phyloP scores from a whole-genome alignment of 1,284 basidiomycete genomes.

The Kalmanozyma brasiliensis region DNA sequence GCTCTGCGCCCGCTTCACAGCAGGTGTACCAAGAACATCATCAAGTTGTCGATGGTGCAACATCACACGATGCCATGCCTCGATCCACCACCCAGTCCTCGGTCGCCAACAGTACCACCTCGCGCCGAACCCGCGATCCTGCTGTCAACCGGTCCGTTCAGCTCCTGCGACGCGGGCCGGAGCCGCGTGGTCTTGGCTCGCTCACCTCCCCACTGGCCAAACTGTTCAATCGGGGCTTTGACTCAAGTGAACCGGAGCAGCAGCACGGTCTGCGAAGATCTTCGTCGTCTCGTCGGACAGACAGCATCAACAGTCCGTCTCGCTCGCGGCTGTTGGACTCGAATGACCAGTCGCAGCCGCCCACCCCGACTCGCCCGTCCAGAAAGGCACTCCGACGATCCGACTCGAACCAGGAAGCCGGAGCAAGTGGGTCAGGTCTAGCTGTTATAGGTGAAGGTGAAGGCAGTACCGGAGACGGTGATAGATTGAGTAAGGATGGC shows the following conservation, averaged over 20 bases:
- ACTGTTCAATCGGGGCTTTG: constrained; percentile 32
- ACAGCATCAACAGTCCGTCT: constrained; percentile 1
- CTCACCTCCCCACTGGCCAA: constrained; percentile 42
- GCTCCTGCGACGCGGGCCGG: constrained; percentile 21
- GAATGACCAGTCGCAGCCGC: constrained; percentile 1
- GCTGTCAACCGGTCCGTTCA: constrained; percentile 14
- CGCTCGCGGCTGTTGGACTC: constrained; percentile 6
- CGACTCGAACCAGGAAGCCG: not conserved
- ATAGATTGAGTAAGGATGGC: constrained; percentile 5
- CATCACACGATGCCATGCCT: constrained; percentile 15
- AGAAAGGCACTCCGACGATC: not conserved
- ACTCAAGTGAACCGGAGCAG: constrained; percentile 14
- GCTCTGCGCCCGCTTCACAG: not conserved
- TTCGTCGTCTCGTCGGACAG: constrained; percentile 6
- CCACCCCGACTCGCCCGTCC: constrained; percentile 11
- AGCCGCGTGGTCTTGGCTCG: constrained; percentile 39
- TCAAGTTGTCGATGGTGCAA: not conserved
- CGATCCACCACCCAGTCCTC: constrained; percentile 25
- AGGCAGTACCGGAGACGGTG: not conserved
- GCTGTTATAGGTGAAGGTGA: constrained; percentile 8
- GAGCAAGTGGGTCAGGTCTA: not conserved
- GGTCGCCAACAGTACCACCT: constrained; percentile 22
- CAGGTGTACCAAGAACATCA: not conserved
- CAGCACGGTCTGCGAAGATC: constrained; percentile 2
- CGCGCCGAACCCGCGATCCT: constrained; percentile 16